Percentiles rank a stretch among this genome's conserved stretches.
These are phyloP conservation scores for Alternaria triticimaculans DNA, from an alignment of 2,329 filamentous ascomycete genomes.

Conservation along the genomic window DNA sequence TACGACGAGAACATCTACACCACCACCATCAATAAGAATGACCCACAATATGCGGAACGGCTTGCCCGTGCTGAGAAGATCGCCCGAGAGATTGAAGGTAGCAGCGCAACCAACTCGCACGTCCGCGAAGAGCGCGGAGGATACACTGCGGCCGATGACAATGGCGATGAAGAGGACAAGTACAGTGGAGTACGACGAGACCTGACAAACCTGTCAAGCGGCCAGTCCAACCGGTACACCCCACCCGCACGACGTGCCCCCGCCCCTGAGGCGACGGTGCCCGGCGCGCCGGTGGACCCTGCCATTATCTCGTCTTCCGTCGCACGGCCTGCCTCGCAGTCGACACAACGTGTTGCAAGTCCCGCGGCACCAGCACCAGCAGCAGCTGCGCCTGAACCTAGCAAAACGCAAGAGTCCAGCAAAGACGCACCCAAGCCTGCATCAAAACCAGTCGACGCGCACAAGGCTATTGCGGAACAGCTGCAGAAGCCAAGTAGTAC, in stretches of 20 bases:
- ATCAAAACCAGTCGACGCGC: constrained; percentile 21
- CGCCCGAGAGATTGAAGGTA: constrained; percentile 87
- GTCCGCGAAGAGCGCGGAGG: constrained; percentile 86
- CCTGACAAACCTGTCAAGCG: constrained; percentile 70
- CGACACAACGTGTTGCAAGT: constrained; percentile 29
- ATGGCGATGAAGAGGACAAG: constrained; percentile 90
- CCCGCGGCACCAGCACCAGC: constrained; percentile 35
- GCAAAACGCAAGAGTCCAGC: constrained; percentile 1
- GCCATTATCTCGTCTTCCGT: constrained; percentile 91
- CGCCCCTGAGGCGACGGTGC: constrained; percentile 73
- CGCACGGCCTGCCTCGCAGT: constrained; percentile 54
- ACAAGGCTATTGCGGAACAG: constrained; percentile 32
- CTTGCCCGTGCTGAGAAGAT: constrained; percentile 78
- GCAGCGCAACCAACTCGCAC: constrained; percentile 76
- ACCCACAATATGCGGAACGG: constrained; percentile 81
- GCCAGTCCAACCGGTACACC: constrained; percentile 77
- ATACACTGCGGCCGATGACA: constrained; percentile 69
- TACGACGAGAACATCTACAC: constrained; percentile 97
- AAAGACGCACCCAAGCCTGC: constrained; percentile 23
- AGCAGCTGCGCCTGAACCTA: constrained; percentile 23
- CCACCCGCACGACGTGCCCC: constrained; percentile 87
- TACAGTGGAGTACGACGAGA: constrained; percentile 89
- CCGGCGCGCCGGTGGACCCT: constrained; percentile 80
- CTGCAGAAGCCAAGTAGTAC: constrained; percentile 37
- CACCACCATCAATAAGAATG: constrained; percentile 82